phyloP scores from a whole-genome alignment of 129 eudicot genomes.

The Cynara cardunculus region DNA sequence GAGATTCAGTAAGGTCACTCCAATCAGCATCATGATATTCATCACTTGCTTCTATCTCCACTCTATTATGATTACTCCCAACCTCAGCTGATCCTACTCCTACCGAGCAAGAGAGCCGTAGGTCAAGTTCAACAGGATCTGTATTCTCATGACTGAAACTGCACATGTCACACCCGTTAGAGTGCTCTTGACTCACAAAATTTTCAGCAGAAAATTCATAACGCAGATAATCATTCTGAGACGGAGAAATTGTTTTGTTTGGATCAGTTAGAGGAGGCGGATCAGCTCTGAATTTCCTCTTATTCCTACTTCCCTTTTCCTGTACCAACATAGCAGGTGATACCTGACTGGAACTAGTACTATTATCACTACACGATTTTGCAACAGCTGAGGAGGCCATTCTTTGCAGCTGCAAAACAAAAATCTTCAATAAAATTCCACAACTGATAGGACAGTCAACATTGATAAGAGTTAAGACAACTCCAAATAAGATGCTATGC shows the following conservation, averaged over 20 bases:
- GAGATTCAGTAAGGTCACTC: constrained; percentile 83
- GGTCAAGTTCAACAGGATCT: constrained; percentile 72
- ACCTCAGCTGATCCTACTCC: constrained; percentile 44
- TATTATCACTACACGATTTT: constrained; percentile 39
- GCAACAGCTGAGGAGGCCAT: constrained; percentile 90
- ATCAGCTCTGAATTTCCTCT: constrained; percentile 90
- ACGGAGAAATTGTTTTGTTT: constrained; percentile 35
- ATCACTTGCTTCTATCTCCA: constrained; percentile 37
- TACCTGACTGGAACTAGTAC: constrained; percentile 46
- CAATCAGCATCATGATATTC: constrained; percentile 84
- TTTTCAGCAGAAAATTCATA: constrained; percentile 83
- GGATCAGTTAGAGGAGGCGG: constrained; percentile 58
- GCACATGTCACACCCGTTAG: constrained; percentile 62
- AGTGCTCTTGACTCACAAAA: constrained; percentile 49
- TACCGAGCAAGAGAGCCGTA: constrained; percentile 62
- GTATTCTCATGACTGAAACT: constrained; percentile 41
- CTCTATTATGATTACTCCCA: constrained; percentile 32
- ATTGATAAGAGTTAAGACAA: neutral
- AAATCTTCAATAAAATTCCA: neutral
- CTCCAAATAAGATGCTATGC: neutral
- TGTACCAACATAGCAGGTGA: constrained; percentile 46
- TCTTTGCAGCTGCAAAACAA: constrained; percentile 41
- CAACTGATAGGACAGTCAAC: neutral
- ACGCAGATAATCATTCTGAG: constrained; percentile 43
- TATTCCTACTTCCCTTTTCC: constrained; percentile 91